Base-by-base conservation (phyloP, 2,329 filamentous ascomycete species). In the Colletotrichum lentis region DNA sequence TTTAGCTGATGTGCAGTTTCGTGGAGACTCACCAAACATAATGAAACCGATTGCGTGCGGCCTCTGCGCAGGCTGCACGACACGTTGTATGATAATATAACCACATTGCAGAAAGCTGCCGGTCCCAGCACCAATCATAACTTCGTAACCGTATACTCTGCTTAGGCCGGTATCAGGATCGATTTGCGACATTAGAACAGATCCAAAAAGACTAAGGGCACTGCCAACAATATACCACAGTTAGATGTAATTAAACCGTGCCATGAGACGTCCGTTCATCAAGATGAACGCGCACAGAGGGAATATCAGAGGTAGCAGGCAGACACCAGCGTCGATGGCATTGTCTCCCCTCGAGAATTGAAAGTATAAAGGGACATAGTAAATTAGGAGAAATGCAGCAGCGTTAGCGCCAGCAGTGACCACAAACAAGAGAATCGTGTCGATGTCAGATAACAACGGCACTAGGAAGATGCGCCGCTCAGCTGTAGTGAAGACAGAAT, bases 361-460 rank as follows among this genome's bases (percentile, higher is more conserved):
- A 72, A 86, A 86, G 72, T 78, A 83, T 0, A 86, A 72, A 0
- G 84, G 84, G 6, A 84, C 79, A 70, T 82, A 85, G 72, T 85
- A 86, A n/a, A 82, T 73, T 16, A 72, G 56, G 10, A 78, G 70
- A 53, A 77, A 77, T 46, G 67, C 62, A 8, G 70, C 70, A 16
- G 73, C 69, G n/a, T 71, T 71, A 18, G 62, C 62, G 5, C 57
- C 70, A 14, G 71, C 72, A 22, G 77, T 81, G 6, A 75, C 72
- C 27, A 82, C 72, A 70, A 81, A 84, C 0, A 87, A 74, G 0
- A 85, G 71, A 8, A 83, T 69, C 52, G 80, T 73, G 3, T 77
- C 76, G 5, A 73, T 72, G 20, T 72, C 72, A 14, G 70, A 72
- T 2, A 85, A 72, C 53, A 80, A 3, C 84, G 76, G 78, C 72